Evolutionary conservation across 2,329 filamentous ascomycete species (phyloP), one percentile per base, ranked within the genome.

Genomic region (Aotearoamyces nothofagi): DNA sequence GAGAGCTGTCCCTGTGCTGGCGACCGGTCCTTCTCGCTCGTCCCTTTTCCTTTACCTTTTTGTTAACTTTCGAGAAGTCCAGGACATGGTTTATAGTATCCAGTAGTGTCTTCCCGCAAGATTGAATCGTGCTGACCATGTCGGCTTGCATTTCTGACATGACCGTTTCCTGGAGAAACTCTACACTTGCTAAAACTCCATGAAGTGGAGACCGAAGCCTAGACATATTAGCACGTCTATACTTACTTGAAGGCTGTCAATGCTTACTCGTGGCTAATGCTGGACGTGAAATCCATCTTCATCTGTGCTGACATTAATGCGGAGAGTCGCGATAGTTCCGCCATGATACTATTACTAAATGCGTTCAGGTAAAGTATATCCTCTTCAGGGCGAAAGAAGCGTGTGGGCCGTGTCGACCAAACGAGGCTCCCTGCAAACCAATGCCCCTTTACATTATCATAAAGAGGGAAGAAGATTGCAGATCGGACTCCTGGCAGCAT

Each of bases 261-360:
- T n/a, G n/a, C n/a, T n/a, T n/a, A n/a, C n/a, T 71, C 66, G 38
- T 71, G 66, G 23, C 60, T 66, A 34, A 71, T 66, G 15, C 59
- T 66, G 1, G 60, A 63, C 17, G 71, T 66, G 32, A 70, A 68
- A 5, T 64, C 63, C 1, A 58, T 58, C 38, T 70, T 70, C 11
- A 62, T 60, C 5, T 50, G 52, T 31, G 62, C 57, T 5, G 55
- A 57, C 15, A 56, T 57, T 7, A 60, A 41, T 2, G 61, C 60
- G 29, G 69, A 60, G 16, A 68, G 50, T 11, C 63, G 55, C 2
- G 57, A 57, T 2, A 69, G 47, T 34, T 71, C 61, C 9, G 57
- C 58, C 56, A 69, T 69, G 28, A 60, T 63, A 15, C 55, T 57
- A 24, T 59, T 57, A 5, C 56, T 54, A 32, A 62, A 61, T 8